phyloP scores from a whole-genome alignment of 768 basidiomycete genomes.

The Naematelia aurantialba region DNA sequence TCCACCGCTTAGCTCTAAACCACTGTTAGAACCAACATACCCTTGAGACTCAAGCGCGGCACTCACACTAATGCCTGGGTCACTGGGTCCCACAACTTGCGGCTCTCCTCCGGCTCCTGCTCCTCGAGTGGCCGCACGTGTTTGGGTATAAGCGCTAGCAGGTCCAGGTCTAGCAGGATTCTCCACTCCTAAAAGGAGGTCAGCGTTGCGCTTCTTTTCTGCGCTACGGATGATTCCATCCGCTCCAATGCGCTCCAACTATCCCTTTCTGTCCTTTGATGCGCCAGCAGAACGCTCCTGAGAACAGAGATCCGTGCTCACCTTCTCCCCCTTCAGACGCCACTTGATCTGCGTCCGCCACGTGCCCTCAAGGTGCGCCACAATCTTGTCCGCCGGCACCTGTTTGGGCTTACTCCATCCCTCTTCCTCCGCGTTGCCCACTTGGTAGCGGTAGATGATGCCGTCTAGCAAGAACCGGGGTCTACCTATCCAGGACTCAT shows the following conservation, averaged over 20 bases:
- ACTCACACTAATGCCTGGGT: slow-evolving; percentile 59
- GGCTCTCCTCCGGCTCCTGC: slow-evolving; percentile 76
- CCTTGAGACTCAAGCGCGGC: neutral
- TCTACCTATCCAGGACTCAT: slow-evolving; percentile 93
- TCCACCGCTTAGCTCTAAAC: slow-evolving; percentile 67
- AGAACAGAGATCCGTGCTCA: no score
- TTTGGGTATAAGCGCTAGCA: slow-evolving; percentile 73
- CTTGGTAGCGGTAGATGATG: slow-evolving; percentile 76
- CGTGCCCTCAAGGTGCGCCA: slow-evolving; percentile 79
- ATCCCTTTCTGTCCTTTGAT: no score
- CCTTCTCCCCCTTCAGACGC: slow-evolving; percentile 56
- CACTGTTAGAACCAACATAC: slow-evolving; percentile 36
- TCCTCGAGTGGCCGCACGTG: slow-evolving; percentile 71
- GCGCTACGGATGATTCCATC: no score
- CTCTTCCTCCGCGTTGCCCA: slow-evolving; percentile 56
- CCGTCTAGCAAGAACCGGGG: slow-evolving; percentile 83
- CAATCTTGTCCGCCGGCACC: slow-evolving; percentile 71
- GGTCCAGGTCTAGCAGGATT: slow-evolving; percentile 71
- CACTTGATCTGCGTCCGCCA: slow-evolving; percentile 83
- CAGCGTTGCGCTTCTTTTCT: no score
- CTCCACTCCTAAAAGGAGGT: slow-evolving; percentile 56
- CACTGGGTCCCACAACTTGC: slow-evolving; percentile 76
- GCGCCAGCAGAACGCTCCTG: neutral
- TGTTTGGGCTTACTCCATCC: slow-evolving; percentile 65
- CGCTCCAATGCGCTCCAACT: no score